Evolutionary conservation across 1,284 basidiomycete genomes (phyloP).

Genomic region (Sporisorium graminicola): DNA sequence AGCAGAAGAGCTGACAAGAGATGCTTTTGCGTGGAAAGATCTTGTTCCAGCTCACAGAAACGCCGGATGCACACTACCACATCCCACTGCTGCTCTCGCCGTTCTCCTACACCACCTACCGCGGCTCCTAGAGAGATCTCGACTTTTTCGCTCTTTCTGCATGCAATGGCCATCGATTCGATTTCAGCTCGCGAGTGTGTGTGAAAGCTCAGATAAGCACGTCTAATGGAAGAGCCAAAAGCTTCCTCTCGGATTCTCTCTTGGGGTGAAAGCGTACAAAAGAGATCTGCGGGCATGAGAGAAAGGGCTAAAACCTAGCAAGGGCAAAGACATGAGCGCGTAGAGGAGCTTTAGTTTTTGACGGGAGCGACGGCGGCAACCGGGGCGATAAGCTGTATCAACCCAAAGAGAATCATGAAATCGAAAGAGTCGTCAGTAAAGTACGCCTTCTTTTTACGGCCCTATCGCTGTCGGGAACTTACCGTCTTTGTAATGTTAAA

Average conservation of each 20-base stretch:
- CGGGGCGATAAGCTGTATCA: conserved; percentile 28
- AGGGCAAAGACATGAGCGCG: background rate
- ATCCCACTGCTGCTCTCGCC: conserved; percentile 91
- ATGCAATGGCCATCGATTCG: conserved; percentile 7
- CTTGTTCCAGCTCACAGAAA: conserved; percentile 49
- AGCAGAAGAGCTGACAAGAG: background rate
- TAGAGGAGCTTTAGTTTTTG: conserved; percentile 25
- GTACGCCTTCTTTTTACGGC: background rate
- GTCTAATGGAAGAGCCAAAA: background rate
- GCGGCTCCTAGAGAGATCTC: conserved; percentile 74
- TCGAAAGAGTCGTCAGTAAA: background rate
- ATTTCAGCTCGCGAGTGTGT: background rate
- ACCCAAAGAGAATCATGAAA: background rate
- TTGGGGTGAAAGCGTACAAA: conserved; percentile 1
- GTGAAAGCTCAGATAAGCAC: background rate
- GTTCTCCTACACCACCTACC: conserved; percentile 90
- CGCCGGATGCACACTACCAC: conserved; percentile 78
- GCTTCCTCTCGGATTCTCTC: background rate
- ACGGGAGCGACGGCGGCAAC: conserved; percentile 35
- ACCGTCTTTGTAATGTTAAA: conserved; percentile 57
- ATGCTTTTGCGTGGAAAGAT: conserved; percentile 31
- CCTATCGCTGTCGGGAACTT: background rate
- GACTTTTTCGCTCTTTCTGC: background rate
- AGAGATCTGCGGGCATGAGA: no score
- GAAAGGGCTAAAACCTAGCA: background rate